Conservation (phyloP, 306 rosid species). For the Oxytropis ochrocephala region DNA sequence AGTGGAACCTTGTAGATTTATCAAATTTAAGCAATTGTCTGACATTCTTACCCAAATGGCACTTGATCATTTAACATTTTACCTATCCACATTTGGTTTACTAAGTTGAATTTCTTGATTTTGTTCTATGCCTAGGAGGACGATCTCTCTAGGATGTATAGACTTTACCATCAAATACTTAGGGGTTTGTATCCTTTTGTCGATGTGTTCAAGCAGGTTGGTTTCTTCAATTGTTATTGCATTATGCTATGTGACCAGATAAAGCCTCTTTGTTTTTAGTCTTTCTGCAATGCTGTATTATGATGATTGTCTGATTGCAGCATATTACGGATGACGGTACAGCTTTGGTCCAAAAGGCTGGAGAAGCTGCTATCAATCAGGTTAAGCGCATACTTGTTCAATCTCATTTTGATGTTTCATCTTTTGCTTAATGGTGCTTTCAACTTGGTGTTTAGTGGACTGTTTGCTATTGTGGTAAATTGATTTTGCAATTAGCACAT, state of each 20-base stretch:
- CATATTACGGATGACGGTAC: constrained; percentile 74
- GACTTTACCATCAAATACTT: constrained; percentile 69
- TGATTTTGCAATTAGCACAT: background rate
- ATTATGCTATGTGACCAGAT: background rate
- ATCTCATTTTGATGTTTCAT: background rate
- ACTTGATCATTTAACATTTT: background rate
- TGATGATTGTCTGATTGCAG: constrained; percentile 43
- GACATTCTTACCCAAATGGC: background rate
- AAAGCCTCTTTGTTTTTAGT: background rate
- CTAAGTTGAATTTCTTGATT: background rate
- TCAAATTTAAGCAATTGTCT: background rate
- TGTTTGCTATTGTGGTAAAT: background rate
- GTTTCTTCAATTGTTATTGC: constrained; percentile 2
- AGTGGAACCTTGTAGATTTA: background rate
- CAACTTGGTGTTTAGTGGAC: background rate
- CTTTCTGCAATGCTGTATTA: background rate
- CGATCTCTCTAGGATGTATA: constrained; percentile 81
- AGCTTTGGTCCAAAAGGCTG: constrained; percentile 68
- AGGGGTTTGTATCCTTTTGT: constrained; percentile 71
- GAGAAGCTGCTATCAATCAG: constrained; percentile 62
- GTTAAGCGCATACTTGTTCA: constrained; percentile 22
- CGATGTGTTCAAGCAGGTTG: constrained; percentile 69
- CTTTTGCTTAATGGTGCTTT: background rate
- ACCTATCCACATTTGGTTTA: background rate
- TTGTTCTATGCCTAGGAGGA: constrained; percentile 49